Percentiles rank a stretch among this genome's conserved stretches.
These are phyloP conservation scores for Osmanthus fragrans DNA, from an alignment of 257 asterid species.

Conservation along the genomic window DNA sequence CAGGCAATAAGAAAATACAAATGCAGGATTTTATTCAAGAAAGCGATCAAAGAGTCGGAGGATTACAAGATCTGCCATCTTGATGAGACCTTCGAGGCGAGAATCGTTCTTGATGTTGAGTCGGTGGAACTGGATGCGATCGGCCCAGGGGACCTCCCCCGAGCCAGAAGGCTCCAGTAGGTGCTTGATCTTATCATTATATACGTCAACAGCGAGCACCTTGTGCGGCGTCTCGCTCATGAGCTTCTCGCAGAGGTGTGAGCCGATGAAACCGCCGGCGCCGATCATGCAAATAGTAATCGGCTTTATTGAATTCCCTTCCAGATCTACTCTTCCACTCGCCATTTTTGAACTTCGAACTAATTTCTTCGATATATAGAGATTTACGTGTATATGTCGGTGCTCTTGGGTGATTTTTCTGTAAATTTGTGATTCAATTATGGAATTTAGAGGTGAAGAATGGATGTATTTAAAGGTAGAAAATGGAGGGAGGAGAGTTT, in stretches of 20 bases:
- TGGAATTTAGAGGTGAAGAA: background rate
- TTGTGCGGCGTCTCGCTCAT: conserved; percentile 55
- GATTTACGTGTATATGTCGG: background rate
- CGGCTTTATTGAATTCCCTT: conserved; percentile 45
- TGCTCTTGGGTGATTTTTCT: background rate
- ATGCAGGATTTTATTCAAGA: background rate
- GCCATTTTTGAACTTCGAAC: conserved; percentile 31
- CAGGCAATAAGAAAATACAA: background rate
- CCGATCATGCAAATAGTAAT: conserved; percentile 65
- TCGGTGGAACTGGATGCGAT: conserved; percentile 56
- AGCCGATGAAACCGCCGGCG: conserved; percentile 71
- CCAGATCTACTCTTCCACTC: conserved; percentile 54
- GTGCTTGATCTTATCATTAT: conserved; percentile 60
- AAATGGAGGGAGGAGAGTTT: conserved; percentile 30
- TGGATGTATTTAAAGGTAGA: conserved; percentile 35
- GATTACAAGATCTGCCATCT: conserved; percentile 56
- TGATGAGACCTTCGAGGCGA: conserved; percentile 59
- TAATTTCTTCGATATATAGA: background rate
- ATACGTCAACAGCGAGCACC: conserved; percentile 59
- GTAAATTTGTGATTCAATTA: background rate
- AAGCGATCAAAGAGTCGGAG: background rate
- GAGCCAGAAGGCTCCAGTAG: conserved; percentile 42
- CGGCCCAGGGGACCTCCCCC: conserved; percentile 27
- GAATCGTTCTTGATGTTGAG: conserved; percentile 59
- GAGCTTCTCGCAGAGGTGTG: conserved; percentile 59